These are phyloP conservation scores for Eucalyptus albens DNA, from an alignment of 345 rosid species.

Conservation along the genomic window DNA sequence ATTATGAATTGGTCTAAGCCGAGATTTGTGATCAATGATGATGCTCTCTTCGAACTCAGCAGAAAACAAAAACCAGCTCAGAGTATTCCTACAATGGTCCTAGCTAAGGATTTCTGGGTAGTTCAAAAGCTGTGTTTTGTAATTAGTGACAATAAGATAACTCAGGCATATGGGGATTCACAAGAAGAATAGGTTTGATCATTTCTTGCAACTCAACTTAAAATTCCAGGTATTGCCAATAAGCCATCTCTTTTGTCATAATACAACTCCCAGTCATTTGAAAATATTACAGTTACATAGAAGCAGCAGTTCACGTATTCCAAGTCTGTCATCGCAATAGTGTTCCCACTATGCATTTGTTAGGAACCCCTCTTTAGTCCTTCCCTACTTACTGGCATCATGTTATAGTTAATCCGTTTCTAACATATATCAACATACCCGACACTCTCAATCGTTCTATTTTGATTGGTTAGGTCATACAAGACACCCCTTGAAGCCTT, in stretches of 20 bases:
- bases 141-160: not conserved
- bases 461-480: not conserved
- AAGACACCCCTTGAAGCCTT: slow-evolving; percentile 58
- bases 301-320: not conserved
- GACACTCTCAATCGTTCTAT: not conserved
- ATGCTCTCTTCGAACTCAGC: not conserved
- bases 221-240: not conserved
- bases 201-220: not conserved
- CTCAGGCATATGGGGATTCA: not conserved
- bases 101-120: not conserved
- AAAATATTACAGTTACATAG: not conserved
- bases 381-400: not conserved
- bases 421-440: not conserved
- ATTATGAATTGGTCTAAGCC: not conserved
- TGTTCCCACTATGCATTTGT: not conserved
- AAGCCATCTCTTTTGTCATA: not conserved
- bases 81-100: not conserved
- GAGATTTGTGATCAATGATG: not conserved
- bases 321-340: not conserved
- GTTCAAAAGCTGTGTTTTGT: not conserved
- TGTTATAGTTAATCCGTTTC: not conserved
- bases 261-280: not conserved
- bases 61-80: not conserved
- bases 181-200: not conserved
- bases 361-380: not conserved